Percentiles rank a stretch among this genome's conserved stretches.
Evolutionary conservation across 2,329 filamentous ascomycete species (phyloP).

Genomic region (Fusarium sp.): DNA sequence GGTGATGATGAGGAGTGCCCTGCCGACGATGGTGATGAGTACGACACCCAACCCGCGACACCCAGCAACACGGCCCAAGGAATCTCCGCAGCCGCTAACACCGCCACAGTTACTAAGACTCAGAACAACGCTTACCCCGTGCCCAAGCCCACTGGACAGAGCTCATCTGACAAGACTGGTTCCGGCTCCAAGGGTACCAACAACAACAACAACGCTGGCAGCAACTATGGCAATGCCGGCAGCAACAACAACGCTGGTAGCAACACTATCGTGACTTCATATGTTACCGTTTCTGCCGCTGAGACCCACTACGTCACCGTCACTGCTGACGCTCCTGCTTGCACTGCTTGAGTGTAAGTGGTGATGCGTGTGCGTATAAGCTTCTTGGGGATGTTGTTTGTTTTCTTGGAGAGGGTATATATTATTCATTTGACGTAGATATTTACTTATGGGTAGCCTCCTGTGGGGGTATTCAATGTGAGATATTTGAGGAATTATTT

Average conservation of each 20-base stretch:
- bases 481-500: conserved; percentile 36
- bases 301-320: conserved; percentile 15
- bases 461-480: conserved; percentile 41
- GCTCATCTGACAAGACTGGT: background rate
- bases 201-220: background rate
- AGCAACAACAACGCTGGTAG: background rate
- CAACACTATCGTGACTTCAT: conserved; percentile 19
- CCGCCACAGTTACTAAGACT: background rate
- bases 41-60: conserved; percentile 2
- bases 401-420: background rate
- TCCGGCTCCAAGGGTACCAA: background rate
- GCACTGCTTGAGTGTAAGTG: conserved; percentile 9
- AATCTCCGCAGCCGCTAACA: conserved; percentile 1
- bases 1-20: conserved; percentile 30
- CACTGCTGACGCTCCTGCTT: conserved; percentile 19
- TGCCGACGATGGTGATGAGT: conserved; percentile 27
- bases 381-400: background rate
- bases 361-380: background rate
- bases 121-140: background rate
- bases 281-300: conserved; percentile 18
- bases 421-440: conserved; percentile 36
- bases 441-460: conserved; percentile 41
- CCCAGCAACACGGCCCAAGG: background rate
- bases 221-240: background rate
- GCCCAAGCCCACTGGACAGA: background rate